Conservation (phyloP, 1,139 yeast species). For the Pichia sp. region DNA sequence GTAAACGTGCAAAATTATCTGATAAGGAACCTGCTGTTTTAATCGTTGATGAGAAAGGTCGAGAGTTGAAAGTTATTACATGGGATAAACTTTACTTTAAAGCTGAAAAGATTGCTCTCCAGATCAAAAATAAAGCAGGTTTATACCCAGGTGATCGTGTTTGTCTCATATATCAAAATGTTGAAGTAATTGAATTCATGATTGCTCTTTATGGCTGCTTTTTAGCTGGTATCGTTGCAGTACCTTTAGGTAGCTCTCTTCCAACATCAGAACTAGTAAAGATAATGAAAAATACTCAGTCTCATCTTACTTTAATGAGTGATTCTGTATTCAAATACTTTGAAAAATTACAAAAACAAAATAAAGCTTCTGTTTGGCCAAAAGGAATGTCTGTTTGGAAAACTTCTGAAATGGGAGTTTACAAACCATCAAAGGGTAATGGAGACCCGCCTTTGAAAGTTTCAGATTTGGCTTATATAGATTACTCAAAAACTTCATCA, state of each 20-base stretch:
- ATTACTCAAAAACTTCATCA: constrained; percentile 81
- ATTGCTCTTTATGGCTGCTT: constrained; percentile 88
- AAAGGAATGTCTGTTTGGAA: constrained; percentile 66
- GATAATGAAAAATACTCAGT: constrained; percentile 65
- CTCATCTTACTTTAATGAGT: constrained; percentile 74
- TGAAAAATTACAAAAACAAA: constrained; percentile 44
- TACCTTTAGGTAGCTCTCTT: constrained; percentile 73
- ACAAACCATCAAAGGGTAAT: constrained; percentile 49
- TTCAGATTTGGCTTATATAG: constrained; percentile 86
- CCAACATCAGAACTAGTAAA: constrained; percentile 61
- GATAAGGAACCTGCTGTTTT: constrained; percentile 66
- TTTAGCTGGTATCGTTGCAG: constrained; percentile 89
- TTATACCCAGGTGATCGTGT: constrained; percentile 79
- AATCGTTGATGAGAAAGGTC: constrained; percentile 70
- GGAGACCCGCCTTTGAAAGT: constrained; percentile 61
- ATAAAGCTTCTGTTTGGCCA: constrained; percentile 36
- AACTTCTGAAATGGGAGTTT: constrained; percentile 81
- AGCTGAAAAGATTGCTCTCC: constrained; percentile 85
- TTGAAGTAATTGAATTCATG: constrained; percentile 78
- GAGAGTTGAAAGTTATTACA: constrained; percentile 64
- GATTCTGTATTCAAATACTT: constrained; percentile 68
- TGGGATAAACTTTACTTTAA: constrained; percentile 87
- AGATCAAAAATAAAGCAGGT: constrained; percentile 65
- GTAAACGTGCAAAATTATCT: constrained; percentile 62
- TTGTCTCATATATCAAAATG: constrained; percentile 72